These are phyloP conservation scores for Hirsutella minnesotensis DNA, from an alignment of 2,329 filamentous ascomycete genomes.

Conservation along the genomic window DNA sequence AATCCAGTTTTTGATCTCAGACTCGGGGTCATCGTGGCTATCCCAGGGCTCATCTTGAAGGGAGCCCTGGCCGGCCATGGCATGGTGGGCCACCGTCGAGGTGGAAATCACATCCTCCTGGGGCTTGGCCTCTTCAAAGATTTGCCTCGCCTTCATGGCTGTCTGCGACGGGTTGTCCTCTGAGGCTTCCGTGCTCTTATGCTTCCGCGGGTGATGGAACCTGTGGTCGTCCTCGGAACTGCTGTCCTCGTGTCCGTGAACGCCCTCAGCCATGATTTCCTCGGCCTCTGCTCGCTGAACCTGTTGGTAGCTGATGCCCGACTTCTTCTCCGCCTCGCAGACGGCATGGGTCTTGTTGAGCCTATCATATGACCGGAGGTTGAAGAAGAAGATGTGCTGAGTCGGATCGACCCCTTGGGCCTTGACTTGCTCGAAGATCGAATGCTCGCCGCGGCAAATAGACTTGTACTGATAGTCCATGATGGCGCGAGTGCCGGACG, in stretches of 20 bases:
- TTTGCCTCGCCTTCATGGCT: slow-evolving; percentile 34
- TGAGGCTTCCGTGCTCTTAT: slow-evolving; percentile 30
- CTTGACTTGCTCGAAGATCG: slow-evolving; percentile 69
- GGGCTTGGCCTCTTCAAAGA: slow-evolving; percentile 37
- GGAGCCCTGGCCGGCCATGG: slow-evolving; percentile 56
- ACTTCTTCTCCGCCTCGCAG: slow-evolving; percentile 63
- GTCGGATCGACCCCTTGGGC: slow-evolving; percentile 64
- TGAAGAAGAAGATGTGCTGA: slow-evolving; percentile 86
- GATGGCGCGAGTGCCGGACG: slow-evolving; percentile 78
- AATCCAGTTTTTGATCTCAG: slow-evolving; percentile 78
- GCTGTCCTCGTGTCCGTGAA: slow-evolving; percentile 44
- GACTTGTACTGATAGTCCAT: slow-evolving; percentile 99
- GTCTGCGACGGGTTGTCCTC: slow-evolving; percentile 23
- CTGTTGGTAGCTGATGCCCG: slow-evolving; percentile 74
- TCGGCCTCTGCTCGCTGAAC: slow-evolving; percentile 82
- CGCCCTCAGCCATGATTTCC: slow-evolving; percentile 68
- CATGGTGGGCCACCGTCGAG: slow-evolving; percentile 56
- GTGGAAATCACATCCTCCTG: slow-evolving; percentile 25
- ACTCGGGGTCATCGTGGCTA: slow-evolving; percentile 48
- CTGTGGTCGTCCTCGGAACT: slow-evolving; percentile 16
- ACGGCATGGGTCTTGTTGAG: slow-evolving; percentile 71
- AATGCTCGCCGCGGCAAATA: slow-evolving; percentile 82
- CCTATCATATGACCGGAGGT: slow-evolving; percentile 83
- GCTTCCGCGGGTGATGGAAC: slow-evolving; percentile 26
- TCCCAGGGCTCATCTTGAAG: slow-evolving; percentile 65